Evolutionary conservation across 2,329 filamentous ascomycete genomes (phyloP).

Genomic region (Neurospora crassa): DNA sequence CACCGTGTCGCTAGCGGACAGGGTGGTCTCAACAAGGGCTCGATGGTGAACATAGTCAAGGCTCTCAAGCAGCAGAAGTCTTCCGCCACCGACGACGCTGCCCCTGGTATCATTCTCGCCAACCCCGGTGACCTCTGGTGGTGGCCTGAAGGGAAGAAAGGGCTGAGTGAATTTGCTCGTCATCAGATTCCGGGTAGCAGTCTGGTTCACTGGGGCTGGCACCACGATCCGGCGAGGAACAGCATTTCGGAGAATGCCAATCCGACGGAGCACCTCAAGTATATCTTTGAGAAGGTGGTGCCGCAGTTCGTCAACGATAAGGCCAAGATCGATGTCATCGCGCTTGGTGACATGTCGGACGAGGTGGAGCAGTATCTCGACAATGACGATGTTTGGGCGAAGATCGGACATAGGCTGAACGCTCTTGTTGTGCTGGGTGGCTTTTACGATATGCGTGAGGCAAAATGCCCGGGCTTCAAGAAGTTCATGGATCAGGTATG

Average conservation of each 20-base stretch:
- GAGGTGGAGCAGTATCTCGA: conserved; percentile 50
- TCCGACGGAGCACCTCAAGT: conserved; percentile 51
- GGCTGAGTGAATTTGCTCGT: conserved; percentile 51
- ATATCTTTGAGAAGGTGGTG: conserved; percentile 57
- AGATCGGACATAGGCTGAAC: conserved; percentile 33
- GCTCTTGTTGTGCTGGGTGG: conserved; percentile 42
- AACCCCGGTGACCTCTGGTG: conserved; percentile 73
- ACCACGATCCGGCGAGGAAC: conserved; percentile 47
- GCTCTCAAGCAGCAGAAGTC: conserved; percentile 29
- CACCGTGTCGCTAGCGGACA: conserved; percentile 54
- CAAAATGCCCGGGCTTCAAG: conserved; percentile 36
- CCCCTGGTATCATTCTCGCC: conserved; percentile 59
- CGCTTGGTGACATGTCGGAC: conserved; percentile 57
- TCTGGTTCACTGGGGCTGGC: conserved; percentile 46
- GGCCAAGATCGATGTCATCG: conserved; percentile 60
- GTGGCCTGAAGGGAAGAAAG: conserved; percentile 53
- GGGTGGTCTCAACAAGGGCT: conserved; percentile 62
- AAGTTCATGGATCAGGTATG: conserved; percentile 42
- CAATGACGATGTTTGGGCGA: conserved; percentile 38
- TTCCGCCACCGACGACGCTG: conserved; percentile 23
- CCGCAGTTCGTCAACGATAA: conserved; percentile 33
- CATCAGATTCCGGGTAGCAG: conserved; percentile 50
- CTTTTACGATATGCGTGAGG: conserved; percentile 27
- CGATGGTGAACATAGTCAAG: conserved; percentile 53
- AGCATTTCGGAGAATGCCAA: conserved; percentile 49